Base-by-base conservation (phyloP, 306 rosid species). In the Ammopiptanthus mongolicus region DNA sequence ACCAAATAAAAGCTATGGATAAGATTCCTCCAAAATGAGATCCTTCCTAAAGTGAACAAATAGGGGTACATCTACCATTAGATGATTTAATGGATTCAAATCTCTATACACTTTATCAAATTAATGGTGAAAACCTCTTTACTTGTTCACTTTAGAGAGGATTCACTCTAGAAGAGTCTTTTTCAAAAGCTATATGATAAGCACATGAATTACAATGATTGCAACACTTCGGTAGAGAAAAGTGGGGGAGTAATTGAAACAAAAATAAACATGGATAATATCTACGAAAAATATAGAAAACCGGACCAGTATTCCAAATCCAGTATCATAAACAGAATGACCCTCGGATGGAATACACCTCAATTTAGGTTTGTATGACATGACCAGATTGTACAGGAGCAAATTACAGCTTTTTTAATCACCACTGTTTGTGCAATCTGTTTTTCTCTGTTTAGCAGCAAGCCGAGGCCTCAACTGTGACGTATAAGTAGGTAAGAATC, bases 401-500 rank as follows among this genome's bases (percentile, higher is more conserved):
- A 60, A 28, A 51, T 74, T 75, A 74, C 8, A 37, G 50, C 42
- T 72, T 76, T 50, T 73, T 80, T 71, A 72, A 36, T 73, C 81
- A 31, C 64, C 76, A 73, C 70, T 62, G 60, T 65, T 84, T 39
- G 51, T 44, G 61, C 77, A 58, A 39, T 78, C 78, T 48, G 78
- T 69, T 75, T 84, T 87, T 73, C 83, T 76, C 59, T 73, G 81
- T 67, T 76, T 90, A 29, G 87, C 82, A 71, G 55, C 58, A 58
- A 88, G 75, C 57, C 86, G 89, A 5, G 96, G 92, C 79, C 88
- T 86, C 86, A 92, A 68, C 97, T 92, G 81, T 36, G 73, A 4
- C 59, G 71, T 36, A 57, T 5, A 48, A 66, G 17, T 13, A 63
- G 66, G 44, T 55, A 51, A 80, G 60, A 22, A 65, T 44, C 17